Evolutionary conservation across 2,329 filamentous ascomycete species (phyloP), one percentile per base, ranked within the genome.

Genomic region (Colletotrichum spaethianum): DNA sequence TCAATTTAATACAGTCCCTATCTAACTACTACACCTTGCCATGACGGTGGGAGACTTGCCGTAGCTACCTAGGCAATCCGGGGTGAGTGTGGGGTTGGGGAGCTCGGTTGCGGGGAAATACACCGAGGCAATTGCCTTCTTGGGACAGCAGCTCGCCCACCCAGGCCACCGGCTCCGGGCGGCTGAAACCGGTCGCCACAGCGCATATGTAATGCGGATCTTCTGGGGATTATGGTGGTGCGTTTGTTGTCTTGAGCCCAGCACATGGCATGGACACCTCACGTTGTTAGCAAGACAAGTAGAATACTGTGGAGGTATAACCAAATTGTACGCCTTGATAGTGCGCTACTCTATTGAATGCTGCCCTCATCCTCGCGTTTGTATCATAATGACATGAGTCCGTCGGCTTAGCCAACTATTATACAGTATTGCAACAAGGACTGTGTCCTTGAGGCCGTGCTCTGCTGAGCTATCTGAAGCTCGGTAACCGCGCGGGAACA

Each of bases 401-500:
- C 56, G 44, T 62, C 44, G 57, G 61, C 38, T 50, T 61, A 23
- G n/a, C 38, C 70, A 42, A 64, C 66, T 70, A 70, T 69, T 70
- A 72, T 64, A 64, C 60, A 72, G 42, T 60, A 64, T 33, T n/a
- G 46, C 3, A 40, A 48, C 65, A 36, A 53, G 28, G 66, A 33
- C 46, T 63, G 44, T 23, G 46, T 70, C 59, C 31, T 63, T n/a
- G 11, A 23, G 18, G 12, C 18, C 26, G 18, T 52, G 48, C 38
- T 72, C 66, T 48, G 63, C 18, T 56, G 65, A 63, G 53, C 53
- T 74, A 89, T 74, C 82, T 81, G 81, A 92, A 89, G 65, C 85
- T 84, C 46, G 90, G 90, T 71, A 92, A 78, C 70, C 89, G 84
- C 44, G 90, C 90, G 4, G 90, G 89, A 28, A 91, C 82, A 75